Base-by-base conservation (phyloP, 2,329 filamentous ascomycete genomes). In the Hypomyces perniciosus region DNA sequence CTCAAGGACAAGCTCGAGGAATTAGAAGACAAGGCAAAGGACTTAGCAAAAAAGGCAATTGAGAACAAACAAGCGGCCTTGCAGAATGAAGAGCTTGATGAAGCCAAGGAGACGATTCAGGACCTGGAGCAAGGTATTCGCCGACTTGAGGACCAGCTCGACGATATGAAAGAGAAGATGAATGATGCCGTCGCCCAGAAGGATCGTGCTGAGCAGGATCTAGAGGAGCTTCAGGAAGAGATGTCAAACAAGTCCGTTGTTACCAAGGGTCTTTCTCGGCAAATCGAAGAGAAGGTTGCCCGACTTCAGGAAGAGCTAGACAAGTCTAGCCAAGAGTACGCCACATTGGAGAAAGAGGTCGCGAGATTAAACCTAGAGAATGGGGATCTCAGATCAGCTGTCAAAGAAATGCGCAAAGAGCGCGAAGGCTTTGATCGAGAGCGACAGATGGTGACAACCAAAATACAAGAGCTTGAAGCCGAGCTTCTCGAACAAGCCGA, bases 241-340 rank as follows among this genome's bases (percentile, higher is more conserved):
- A 81, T 90, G 77, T 79, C 85, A 26, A 85, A 91, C 68, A 90
- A 90, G 59, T 91, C 87, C 0, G 78, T 90, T 35, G 81, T 82
- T 48, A 87, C 85, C 9, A 90, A 87, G 62, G 86, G 85, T 2
- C 74, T 89, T 7, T 87, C 82, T 47, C 80, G 86, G 31, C 86
- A 91, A 66, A 77, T 89, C 13, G 86, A 91, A 60, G 85, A 88
- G 57, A 88, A 83, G 65, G 71, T 82, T 7, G 70, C 74, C 46
- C 81, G 81, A 31, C 70, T 91, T 8, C 85, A 90, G 58, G 72
- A 79, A 42, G 85, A 90, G 51, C 69, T 89, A 5, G 79, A 81
- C 51, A 70, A 70, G 53, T 70, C 75, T 13, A 70, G 73, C 20
- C 67, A 74, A 20, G 77, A 77, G 46, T 75, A 74, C 47, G 68